A percentile compares a stretch with the other conserved stretches of the same genome.
Conservation (phyloP, 2,329 filamentous ascomycete species). For the Graphilbum fragrans region DNA sequence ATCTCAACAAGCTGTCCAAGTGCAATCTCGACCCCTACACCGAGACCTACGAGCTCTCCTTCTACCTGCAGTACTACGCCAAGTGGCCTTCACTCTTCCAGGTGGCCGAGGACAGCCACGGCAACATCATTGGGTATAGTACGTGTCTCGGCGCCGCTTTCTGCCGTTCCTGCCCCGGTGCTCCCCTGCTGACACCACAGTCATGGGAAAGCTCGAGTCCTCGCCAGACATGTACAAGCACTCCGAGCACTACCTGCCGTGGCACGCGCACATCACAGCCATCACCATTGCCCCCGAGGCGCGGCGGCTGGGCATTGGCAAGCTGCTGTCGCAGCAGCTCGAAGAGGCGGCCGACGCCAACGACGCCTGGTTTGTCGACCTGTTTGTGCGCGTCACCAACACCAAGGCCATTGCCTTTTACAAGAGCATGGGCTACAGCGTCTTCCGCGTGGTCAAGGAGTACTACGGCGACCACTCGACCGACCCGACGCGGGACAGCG, state of each 20-base stretch:
- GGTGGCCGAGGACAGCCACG: slow-evolving; percentile 73
- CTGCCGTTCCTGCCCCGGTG: background rate
- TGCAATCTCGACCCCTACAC: slow-evolving; percentile 94
- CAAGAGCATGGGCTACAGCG: slow-evolving; percentile 79
- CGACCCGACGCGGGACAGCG: slow-evolving; percentile 48
- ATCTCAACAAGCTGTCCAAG: slow-evolving; percentile 81
- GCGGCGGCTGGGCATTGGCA: slow-evolving; percentile 76
- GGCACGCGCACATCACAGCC: slow-evolving; percentile 96
- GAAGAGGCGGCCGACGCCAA: slow-evolving; percentile 73
- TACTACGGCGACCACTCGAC: slow-evolving; percentile 84
- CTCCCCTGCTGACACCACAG: slow-evolving; percentile 31
- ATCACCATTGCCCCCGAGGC: slow-evolving; percentile 83
- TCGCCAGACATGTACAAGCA: slow-evolving; percentile 63
- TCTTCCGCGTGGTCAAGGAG: slow-evolving; percentile 76
- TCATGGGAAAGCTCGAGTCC: slow-evolving; percentile 94
- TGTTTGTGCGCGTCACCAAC: slow-evolving; percentile 88
- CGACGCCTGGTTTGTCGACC: slow-evolving; percentile 86
- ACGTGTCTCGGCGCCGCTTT: slow-evolving; percentile 26
- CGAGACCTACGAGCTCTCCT: slow-evolving; percentile 93
- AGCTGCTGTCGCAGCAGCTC: slow-evolving; percentile 66
- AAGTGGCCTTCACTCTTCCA: slow-evolving; percentile 94
- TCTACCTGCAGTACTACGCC: slow-evolving; percentile 92
- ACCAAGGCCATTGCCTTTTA: slow-evolving; percentile 80
- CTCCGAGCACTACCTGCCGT: slow-evolving; percentile 91
- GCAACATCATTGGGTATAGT: slow-evolving; percentile 95